These are phyloP conservation scores for Colletotrichum graminicola DNA, from an alignment of 2,329 filamentous ascomycete species.

Conservation along the genomic window DNA sequence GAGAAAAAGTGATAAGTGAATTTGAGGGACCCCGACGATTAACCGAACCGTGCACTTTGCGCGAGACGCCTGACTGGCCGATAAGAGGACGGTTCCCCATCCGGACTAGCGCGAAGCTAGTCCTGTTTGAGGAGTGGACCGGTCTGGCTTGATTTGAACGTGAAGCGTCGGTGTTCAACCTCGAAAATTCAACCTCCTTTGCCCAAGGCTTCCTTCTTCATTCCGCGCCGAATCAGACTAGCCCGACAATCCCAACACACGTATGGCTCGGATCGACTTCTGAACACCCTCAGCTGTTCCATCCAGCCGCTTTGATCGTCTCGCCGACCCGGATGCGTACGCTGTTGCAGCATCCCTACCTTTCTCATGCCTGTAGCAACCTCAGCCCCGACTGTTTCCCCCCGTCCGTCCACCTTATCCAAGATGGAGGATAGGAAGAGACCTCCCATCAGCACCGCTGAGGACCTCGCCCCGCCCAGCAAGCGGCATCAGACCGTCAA, in stretches of 20 bases:
- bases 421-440: constrained; percentile 99
- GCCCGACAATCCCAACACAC: constrained; percentile 31
- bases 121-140: constrained; percentile 50
- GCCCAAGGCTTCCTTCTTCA: constrained; percentile 30
- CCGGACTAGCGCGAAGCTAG: constrained; percentile 52
- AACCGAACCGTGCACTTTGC: constrained; percentile 28
- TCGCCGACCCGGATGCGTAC: constrained; percentile 31
- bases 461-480: constrained; percentile 87
- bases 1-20: constrained; percentile 28
- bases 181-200: constrained; percentile 50
- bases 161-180: constrained; percentile 51
- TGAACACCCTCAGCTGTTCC: constrained; percentile 17
- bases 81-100: constrained; percentile 49
- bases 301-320: constrained; percentile 21
- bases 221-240: constrained; percentile 33
- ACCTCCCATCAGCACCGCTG: constrained; percentile 82
- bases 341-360: constrained; percentile 44
- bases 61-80: constrained; percentile 44
- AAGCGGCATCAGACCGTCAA: constrained; percentile 90
- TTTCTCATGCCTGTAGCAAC: constrained; percentile 91
- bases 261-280: constrained; percentile 32
- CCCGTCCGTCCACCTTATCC: constrained; percentile 84
- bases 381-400: constrained; percentile 71
- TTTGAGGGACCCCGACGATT: constrained; percentile 31
- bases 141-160: constrained; percentile 53